These are phyloP conservation scores for Scheffersomyces lignosus DNA, from an alignment of 805 yeast genomes.

Conservation along the genomic window DNA sequence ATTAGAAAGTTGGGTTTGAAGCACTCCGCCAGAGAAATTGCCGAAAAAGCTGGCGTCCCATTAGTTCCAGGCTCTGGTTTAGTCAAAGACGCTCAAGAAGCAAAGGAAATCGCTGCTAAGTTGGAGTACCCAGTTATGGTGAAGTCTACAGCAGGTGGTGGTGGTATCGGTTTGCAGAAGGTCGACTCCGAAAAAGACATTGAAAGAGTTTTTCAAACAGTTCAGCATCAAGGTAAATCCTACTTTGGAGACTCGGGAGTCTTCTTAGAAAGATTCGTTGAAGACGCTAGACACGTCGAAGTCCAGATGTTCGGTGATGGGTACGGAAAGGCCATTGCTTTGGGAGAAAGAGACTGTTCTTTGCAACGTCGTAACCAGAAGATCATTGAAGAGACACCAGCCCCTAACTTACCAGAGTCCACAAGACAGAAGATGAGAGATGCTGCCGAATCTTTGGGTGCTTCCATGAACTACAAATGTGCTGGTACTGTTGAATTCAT, in stretches of 20 bases:
- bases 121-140: conserved; percentile 92
- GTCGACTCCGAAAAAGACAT: conserved; percentile 83
- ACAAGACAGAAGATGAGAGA: conserved; percentile 74
- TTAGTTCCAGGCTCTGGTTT: conserved; percentile 96
- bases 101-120: conserved; percentile 68
- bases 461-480: conserved; percentile 85
- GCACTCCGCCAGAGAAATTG: conserved; percentile 96
- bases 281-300: conserved; percentile 94
- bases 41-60: conserved; percentile 89
- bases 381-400: conserved; percentile 96
- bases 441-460: conserved; percentile 82
- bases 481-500: conserved; percentile 98
- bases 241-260: conserved; percentile 97
- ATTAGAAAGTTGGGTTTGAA: conserved; percentile 89
- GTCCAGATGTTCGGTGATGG: conserved; percentile 98
- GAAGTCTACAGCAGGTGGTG: conserved; percentile 98
- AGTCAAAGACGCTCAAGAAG: conserved; percentile 70
- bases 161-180: conserved; percentile 96
- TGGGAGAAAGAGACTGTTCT: conserved; percentile 98
- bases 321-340: conserved; percentile 83
- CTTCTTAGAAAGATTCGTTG: conserved; percentile 91
- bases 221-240: conserved; percentile 89
- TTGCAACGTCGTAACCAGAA: conserved; percentile 97
- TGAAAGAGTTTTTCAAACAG: conserved; percentile 82
- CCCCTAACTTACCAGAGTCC: conserved; percentile 83